phyloP scores from a whole-genome alignment of 2,329 filamentous ascomycete species.

The Alternaria triticina region DNA sequence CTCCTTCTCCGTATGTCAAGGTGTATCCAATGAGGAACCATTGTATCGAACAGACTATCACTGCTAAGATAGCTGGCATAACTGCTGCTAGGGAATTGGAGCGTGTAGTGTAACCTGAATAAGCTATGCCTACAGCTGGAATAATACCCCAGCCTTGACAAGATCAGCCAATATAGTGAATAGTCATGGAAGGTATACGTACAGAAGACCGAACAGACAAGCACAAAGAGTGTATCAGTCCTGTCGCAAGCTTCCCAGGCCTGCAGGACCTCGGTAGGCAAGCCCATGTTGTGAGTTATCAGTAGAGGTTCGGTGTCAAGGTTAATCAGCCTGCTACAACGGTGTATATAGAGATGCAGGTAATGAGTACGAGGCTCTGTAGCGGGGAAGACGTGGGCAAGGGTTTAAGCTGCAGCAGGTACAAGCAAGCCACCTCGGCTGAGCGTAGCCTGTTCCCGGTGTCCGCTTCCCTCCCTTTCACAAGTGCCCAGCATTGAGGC shows the following conservation, averaged over 20 bases:
- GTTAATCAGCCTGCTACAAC: neutral
- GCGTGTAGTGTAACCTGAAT: conserved; percentile 58
- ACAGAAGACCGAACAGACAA: conserved; percentile 59
- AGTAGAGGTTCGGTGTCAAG: neutral
- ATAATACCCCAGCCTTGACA: conserved; percentile 57
- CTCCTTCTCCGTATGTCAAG: conserved; percentile 57
- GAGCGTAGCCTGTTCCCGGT: conserved; percentile 3
- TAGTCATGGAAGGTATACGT: conserved; percentile 3
- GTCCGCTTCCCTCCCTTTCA: conserved; percentile 8
- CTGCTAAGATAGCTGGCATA: conserved; percentile 56
- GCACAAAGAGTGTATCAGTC: conserved; percentile 59
- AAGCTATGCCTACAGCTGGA: conserved; percentile 59
- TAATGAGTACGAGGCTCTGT: neutral
- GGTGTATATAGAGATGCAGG: neutral
- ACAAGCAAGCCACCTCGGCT: conserved; percentile 16
- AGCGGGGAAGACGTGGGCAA: neutral
- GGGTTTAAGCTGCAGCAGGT: conserved; percentile 14
- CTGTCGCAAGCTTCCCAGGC: conserved; percentile 61
- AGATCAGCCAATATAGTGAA: conserved; percentile 1
- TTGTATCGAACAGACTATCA: conserved; percentile 58
- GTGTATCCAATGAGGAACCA: conserved; percentile 60
- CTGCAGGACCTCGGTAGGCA: conserved; percentile 38
- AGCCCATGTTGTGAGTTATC: conserved; percentile 20
- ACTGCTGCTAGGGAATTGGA: conserved; percentile 57
- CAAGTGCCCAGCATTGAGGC: conserved; percentile 27